These are phyloP conservation scores for Cercophora samala DNA, from an alignment of 495 filamentous ascomycete genomes.

Conservation along the genomic window DNA sequence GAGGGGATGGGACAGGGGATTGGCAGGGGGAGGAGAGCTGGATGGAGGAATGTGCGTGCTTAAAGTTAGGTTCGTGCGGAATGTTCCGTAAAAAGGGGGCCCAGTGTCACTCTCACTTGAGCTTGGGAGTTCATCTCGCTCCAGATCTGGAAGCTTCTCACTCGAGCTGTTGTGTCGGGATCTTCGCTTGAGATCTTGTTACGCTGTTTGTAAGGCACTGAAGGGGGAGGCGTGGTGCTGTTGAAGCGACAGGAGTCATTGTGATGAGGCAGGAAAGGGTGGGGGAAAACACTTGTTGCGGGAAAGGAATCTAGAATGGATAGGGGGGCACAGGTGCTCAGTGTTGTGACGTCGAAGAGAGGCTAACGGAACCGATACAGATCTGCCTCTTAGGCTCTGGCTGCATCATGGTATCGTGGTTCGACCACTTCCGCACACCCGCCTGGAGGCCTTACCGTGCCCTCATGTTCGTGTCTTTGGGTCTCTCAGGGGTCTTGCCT, in stretches of 20 bases:
- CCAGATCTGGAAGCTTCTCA: background rate
- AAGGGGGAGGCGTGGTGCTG: background rate
- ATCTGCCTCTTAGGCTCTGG: constrained; percentile 73
- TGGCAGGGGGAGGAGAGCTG: no score
- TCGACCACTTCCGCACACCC: constrained; percentile 78
- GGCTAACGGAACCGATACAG: constrained; percentile 36
- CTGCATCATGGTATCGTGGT: constrained; percentile 69
- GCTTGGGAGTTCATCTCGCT: background rate
- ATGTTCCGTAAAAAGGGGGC: background rate
- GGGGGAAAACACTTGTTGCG: background rate
- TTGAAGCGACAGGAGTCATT: background rate
- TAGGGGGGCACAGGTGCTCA: background rate
- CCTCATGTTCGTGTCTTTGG: constrained; percentile 86
- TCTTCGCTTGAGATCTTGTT: background rate
- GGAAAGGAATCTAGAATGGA: background rate
- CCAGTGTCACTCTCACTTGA: background rate
- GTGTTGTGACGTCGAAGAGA: background rate
- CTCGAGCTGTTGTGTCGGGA: background rate
- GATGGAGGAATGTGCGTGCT: background rate
- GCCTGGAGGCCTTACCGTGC: constrained; percentile 81
- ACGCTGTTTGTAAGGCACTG: background rate
- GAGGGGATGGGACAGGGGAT: background rate
- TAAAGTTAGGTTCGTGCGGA: background rate
- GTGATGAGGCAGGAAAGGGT: background rate
- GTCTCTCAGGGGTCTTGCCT: constrained; percentile 78